Base-by-base conservation (phyloP, 2,329 filamentous ascomycete species). In the Talaromyces verruculosus region DNA sequence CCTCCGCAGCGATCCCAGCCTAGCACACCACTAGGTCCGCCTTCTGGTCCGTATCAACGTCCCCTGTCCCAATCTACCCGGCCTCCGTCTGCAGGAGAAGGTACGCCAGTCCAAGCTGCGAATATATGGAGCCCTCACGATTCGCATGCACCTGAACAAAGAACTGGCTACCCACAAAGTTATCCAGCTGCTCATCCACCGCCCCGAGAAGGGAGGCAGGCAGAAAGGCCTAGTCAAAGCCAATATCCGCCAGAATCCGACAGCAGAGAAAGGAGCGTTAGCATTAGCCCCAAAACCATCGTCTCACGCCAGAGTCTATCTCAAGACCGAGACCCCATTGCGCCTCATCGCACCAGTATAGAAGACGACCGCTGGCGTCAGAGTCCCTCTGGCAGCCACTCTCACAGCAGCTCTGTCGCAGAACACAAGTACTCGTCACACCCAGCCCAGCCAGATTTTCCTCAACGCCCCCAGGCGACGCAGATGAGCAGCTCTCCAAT, bases 221-320 rank as follows among this genome's bases (percentile, higher is more conserved):
- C 70, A 6, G 77, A 78, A 28, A 71, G 71, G 30, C 17, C 22
- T 6, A 43, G 51, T 11, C 70, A 74, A 30, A 72, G 71, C 13
- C 71, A 71, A 55, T 75, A 79, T 51, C 81, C 84, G 66, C 84
- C 84, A 51, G 83, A 84, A 59, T 84, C 84, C 69, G 89, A 92
- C 64, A 85, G 89, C 64, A 85, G 89, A 72, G 90, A 91, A 68
- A 82, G 85, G 60, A 91, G 89, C 74, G 77, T 90, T 63, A 93
- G 90, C 73, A 87, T 94, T 61, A 94, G 91, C 75, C 91, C 92
- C 35, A 93, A 92, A 79, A 92, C 91, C 41, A 75, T 75, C 60
- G 67, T 74, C 58, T 73, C 74, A 37, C 75, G 74, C 22, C 73
- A 74, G 51, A 73, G 73, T 64, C 65, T 70, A 19, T 68, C 68